These are phyloP conservation scores for Talaromyces sp. DNA, from an alignment of 2,329 filamentous ascomycete species.

Conservation along the genomic window DNA sequence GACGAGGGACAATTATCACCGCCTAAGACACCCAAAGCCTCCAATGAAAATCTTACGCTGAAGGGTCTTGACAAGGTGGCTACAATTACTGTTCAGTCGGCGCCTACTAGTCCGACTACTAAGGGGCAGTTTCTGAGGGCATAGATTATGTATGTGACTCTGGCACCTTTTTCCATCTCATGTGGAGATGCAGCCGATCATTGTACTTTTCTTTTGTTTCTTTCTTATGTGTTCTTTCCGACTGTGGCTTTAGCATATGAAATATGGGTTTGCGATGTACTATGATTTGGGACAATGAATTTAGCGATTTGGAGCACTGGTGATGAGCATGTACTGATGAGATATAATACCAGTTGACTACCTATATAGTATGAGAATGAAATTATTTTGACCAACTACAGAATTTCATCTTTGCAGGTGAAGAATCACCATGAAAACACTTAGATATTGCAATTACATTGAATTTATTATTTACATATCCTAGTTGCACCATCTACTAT, in stretches of 20 bases:
- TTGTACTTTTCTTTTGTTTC: conserved; percentile 1
- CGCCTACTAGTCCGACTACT: conserved; percentile 20
- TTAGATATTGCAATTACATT: no score
- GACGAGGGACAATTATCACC: conserved; percentile 13
- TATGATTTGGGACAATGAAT: neutral
- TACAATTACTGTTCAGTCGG: conserved; percentile 19
- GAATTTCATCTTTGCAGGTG: no score
- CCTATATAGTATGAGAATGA: neutral
- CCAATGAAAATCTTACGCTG: conserved; percentile 12
- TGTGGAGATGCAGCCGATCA: neutral
- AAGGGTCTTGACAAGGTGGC: conserved; percentile 1
- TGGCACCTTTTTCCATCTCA: neutral
- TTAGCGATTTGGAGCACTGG: neutral
- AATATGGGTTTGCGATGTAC: neutral
- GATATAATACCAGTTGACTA: neutral
- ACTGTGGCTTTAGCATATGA: neutral
- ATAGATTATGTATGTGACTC: neutral
- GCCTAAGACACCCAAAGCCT: conserved; percentile 8
- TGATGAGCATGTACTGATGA: neutral
- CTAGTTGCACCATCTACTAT: no score
- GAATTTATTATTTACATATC: no score
- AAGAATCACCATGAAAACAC: no score
- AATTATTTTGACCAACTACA: neutral
- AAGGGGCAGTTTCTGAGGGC: conserved; percentile 15
- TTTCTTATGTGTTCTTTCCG: neutral